Evolutionary conservation across 2,329 filamentous ascomycete genomes (phyloP), one percentile per base, ranked within the genome.

Genomic region (Hypomyces perniciosus): DNA sequence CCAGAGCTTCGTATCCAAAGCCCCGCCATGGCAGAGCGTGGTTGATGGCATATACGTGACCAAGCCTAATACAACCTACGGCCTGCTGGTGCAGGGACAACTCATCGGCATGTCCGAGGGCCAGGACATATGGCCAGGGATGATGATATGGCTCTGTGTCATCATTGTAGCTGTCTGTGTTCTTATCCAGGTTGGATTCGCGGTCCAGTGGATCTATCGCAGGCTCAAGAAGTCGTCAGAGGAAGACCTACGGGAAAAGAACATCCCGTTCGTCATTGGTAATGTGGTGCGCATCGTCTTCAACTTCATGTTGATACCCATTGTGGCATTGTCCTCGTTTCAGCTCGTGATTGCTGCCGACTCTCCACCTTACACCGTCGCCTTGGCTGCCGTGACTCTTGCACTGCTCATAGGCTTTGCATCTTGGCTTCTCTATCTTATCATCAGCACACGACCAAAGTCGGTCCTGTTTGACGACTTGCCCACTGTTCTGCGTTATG

Each of bases 381-480:
- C 76, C 6, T 70, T 93, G 53, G 89, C 91, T 5, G 86, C 84
- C 6, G 62, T 95, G 20, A 83, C 91, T 9, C 74, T 97, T 47
- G 70, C 89, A 20, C 65, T 86, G 2, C 76, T 96, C 51, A 73
- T 95, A 38, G 79, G 79, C 33, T 89, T 91, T 65, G 83, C 86
- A 2, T 75, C 75, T 29, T 96, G 90, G 84, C 80, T 95, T 28
- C 80, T 96, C 44, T 83, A 82, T 62, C 76, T 95, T 46, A 92
- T 97, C 60, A 83, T 86, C 51, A 82, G 77, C 27, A 93, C 89
- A 1, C 84, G 87, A 56, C 91, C 91, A 5, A 85, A 90, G 54
- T 87, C 90, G 2, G 86, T 90, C 58, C 77, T 99, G 8, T 99
- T 96, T 65, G 93, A 99, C 68, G 90, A 97, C 62, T 76, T 99